Evolutionary conservation across 1,139 yeast genomes (phyloP).

Genomic region (Candida tropicalis): DNA sequence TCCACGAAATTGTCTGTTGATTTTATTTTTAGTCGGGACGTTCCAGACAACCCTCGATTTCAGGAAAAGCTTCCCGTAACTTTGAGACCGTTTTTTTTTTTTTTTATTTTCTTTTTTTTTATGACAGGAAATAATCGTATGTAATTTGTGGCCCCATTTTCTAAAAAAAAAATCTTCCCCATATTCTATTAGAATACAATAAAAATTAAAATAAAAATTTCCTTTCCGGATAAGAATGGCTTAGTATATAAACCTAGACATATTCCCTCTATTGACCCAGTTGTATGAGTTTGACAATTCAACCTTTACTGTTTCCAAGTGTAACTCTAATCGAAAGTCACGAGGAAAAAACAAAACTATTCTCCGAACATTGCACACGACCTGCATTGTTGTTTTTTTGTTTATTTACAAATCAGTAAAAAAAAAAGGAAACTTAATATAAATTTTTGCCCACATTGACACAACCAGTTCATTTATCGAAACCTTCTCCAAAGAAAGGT

Average conservation of each 20-base stretch:
- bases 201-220: too few species aligned
- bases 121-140: too few species aligned
- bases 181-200: too few species aligned
- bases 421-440: neutral
- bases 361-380: constrained; percentile 4
- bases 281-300: neutral
- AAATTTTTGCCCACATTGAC: neutral
- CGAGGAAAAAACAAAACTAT: neutral
- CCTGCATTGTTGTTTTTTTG: neutral
- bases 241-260: neutral
- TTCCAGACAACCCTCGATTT: too few species aligned
- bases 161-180: neutral
- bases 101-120: too few species aligned
- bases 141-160: neutral
- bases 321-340: neutral
- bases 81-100: neutral
- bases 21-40: too few species aligned
- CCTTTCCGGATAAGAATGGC: too few species aligned
- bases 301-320: constrained; percentile 1
- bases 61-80: too few species aligned
- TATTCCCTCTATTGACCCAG: neutral
- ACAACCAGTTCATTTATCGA: constrained; percentile 3
- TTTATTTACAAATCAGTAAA: neutral
- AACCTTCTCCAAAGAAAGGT: constrained; percentile 1
- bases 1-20: too few species aligned